A percentile compares a stretch with the other conserved stretches of the same genome.
phyloP scores from a whole-genome alignment of 441 rosid species.

The Iberis amara region DNA sequence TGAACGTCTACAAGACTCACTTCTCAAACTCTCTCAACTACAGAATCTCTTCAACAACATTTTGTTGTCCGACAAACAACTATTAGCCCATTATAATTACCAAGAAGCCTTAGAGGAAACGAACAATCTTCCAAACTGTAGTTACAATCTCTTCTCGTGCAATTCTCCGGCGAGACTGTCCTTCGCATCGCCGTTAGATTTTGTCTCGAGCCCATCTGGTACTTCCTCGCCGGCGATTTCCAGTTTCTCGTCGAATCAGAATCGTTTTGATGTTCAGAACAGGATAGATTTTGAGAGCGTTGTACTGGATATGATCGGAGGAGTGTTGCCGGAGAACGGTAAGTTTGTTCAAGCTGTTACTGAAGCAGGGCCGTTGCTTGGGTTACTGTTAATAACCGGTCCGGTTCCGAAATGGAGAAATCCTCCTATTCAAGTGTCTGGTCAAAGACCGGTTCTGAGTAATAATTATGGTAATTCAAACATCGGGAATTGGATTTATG shows the following conservation, averaged over 20 bases:
- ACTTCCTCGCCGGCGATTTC: too few species aligned
- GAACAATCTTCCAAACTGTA: background rate
- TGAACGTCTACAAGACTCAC: conserved; percentile 2
- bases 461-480: background rate
- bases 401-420: conserved; percentile 35
- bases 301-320: conserved; percentile 21
- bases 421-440: conserved; percentile 26
- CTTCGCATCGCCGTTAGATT: conserved; percentile 19
- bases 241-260: too few species aligned
- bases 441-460: conserved; percentile 17
- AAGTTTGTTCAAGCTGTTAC: conserved; percentile 33
- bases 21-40: background rate
- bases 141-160: background rate
- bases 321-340: conserved; percentile 36
- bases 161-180: conserved; percentile 5
- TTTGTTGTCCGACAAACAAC: background rate
- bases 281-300: background rate
- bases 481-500: conserved; percentile 5
- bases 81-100: too few species aligned
- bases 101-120: background rate
- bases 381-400: conserved; percentile 27
- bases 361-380: conserved; percentile 31
- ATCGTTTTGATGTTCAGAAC: too few species aligned
- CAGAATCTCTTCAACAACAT: conserved; percentile 2
- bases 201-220: background rate